Evolutionary conservation across 495 filamentous ascomycete species (phyloP).

Genomic region (Evansstolkia leycettana): DNA sequence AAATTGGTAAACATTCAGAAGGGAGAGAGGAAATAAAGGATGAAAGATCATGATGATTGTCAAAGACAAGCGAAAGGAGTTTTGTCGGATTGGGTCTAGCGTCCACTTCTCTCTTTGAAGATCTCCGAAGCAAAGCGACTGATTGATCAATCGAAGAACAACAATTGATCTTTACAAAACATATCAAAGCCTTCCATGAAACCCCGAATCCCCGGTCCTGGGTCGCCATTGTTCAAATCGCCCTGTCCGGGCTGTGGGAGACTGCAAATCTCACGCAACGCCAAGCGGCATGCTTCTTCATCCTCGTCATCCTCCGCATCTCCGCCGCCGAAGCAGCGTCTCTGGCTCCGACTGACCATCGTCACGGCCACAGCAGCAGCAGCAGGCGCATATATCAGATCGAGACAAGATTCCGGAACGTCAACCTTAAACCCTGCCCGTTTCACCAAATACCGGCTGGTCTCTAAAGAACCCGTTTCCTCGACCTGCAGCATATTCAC

Average conservation of each 20-base stretch:
- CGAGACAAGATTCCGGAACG: slow-evolving; percentile 13
- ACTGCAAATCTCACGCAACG: not conserved
- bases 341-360: slow-evolving; percentile 23
- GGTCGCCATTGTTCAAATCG: slow-evolving; percentile 6
- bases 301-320: slow-evolving; percentile 13
- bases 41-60: not conserved
- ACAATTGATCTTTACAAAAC: too few relatives aligned
- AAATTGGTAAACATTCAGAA: too few relatives aligned
- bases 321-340: slow-evolving; percentile 15
- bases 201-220: slow-evolving; percentile 5
- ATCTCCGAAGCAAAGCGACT: too few relatives aligned
- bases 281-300: not conserved
- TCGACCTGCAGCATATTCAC: slow-evolving; percentile 65
- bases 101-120: not conserved
- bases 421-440: slow-evolving; percentile 36
- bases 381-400: slow-evolving; percentile 25
- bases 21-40: slow-evolving; percentile 1
- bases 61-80: slow-evolving; percentile 1
- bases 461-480: slow-evolving; percentile 55
- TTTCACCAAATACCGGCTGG: slow-evolving; percentile 58
- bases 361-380: slow-evolving; percentile 23
- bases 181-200: slow-evolving; percentile 15
- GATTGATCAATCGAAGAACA: too few relatives aligned
- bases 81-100: slow-evolving; percentile 17
- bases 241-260: slow-evolving; percentile 5